Conservation (phyloP, 2,329 filamentous ascomycete genomes). For the Fonsecaea multimorphosa region DNA sequence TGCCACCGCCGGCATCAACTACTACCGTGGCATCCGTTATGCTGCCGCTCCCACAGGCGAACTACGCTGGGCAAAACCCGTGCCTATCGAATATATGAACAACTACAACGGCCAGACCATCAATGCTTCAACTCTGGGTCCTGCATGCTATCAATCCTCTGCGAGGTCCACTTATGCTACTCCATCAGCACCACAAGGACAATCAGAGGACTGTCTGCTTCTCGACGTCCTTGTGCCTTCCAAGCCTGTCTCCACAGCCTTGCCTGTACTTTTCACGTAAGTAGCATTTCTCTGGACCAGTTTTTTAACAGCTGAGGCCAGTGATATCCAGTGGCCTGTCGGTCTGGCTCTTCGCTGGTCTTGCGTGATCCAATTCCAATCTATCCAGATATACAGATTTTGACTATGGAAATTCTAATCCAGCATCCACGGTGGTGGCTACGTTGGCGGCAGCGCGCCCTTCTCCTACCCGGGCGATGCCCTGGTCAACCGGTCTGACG, state of each 20-base stretch:
- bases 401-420: conserved; percentile 3
- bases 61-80: conserved; percentile 24
- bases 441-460: conserved; percentile 32
- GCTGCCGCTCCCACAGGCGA: conserved; percentile 27
- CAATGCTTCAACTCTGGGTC: conserved; percentile 23
- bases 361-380: background rate
- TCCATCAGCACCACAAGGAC: conserved; percentile 17
- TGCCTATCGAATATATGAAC: conserved; percentile 27
- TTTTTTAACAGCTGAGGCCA: background rate
- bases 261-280: conserved; percentile 35
- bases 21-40: conserved; percentile 27
- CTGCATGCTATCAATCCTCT: conserved; percentile 21
- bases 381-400: background rate
- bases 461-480: conserved; percentile 32
- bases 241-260: conserved; percentile 22
- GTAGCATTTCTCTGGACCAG: background rate
- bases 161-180: conserved; percentile 12
- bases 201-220: conserved; percentile 27
- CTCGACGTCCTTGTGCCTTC: conserved; percentile 22
- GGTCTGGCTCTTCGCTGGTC: background rate
- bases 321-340: background rate
- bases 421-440: conserved; percentile 39
- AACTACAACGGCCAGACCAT: conserved; percentile 26
- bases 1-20: conserved; percentile 27
- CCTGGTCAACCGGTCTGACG: conserved; percentile 35